Base-by-base conservation (phyloP, 140 eudicot species). In the Ambrosia hybrid region DNA sequence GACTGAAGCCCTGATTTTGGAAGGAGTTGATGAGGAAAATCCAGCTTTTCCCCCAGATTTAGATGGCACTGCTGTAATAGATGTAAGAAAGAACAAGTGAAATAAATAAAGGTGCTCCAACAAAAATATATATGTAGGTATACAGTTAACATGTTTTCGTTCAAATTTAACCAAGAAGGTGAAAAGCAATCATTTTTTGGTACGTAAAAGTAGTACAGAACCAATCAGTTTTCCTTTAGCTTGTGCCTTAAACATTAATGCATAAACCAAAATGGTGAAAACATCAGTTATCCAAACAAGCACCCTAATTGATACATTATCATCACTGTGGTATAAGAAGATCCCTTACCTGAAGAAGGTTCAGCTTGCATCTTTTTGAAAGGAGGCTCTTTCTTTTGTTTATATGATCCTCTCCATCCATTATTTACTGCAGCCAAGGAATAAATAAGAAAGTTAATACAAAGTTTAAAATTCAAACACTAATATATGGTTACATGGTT, bases 361-460 rank as follows among this genome's bases (percentile, higher is more conserved):
- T 91, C 99, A 60, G 86, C 70, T 83, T 84, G 88, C 79, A 80
- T 72, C 85, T 91, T 94, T 70, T 90, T 88, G 53, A 78, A 78
- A 74, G 90, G 96, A 74, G 96, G 98, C 75, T 89, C 95, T 79
- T 85, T 87, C 82, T 86, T 88, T 72, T 90, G 81, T 75, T 90
- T 93, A 74, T 68, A 84, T 57, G 83, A 65, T 73, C 52, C 89
- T 80, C 78, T 90, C 97, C 96, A 81, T 55, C 76, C 72, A 86
- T 71, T 90, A 83, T 81, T 90, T 53, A 82, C 99, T 94, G 85
- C 69, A 85, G 84, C 57, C 55, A 51, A 46, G 14, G 21, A 51
- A 64, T 15, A 46, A 57, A 2, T 15, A 67, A 66, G 5, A 48
- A 30, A 48, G 3, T 2, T n/a, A n/a, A n/a, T n/a, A n/a, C n/a